phyloP scores from a whole-genome alignment of 495 filamentous ascomycete genomes.

The Cryomyces antarcticus region DNA sequence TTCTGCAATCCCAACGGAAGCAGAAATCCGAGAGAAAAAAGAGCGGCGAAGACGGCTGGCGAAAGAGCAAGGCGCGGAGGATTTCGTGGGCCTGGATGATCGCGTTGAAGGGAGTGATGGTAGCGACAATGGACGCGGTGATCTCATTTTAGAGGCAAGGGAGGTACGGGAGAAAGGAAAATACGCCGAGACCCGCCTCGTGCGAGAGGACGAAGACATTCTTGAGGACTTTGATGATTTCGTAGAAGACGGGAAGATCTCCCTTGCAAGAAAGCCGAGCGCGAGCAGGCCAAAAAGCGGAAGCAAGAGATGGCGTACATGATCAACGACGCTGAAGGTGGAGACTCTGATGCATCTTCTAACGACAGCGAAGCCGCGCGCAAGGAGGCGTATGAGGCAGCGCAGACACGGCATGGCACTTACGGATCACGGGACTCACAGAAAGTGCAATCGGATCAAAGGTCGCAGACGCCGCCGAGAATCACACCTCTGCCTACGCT shows the following conservation, averaged over 20 bases:
- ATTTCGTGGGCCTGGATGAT: slow-evolving; percentile 32
- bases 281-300: slow-evolving; percentile 44
- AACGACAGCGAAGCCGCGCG: slow-evolving; percentile 68
- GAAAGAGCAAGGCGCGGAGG: slow-evolving; percentile 36
- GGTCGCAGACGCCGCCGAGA: slow-evolving; percentile 30
- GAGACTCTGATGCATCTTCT: slow-evolving; percentile 26
- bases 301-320: slow-evolving; percentile 63
- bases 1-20: slow-evolving; percentile 51
- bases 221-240: slow-evolving; percentile 88
- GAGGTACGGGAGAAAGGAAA: slow-evolving; percentile 28
- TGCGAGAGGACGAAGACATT: slow-evolving; percentile 81
- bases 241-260: slow-evolving; percentile 62
- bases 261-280: slow-evolving; percentile 59
- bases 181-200: slow-evolving; percentile 49
- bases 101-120: slow-evolving; percentile 21
- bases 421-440: slow-evolving; percentile 23
- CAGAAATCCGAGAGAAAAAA: slow-evolving; percentile 88
- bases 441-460: slow-evolving; percentile 10
- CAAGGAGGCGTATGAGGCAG: slow-evolving; percentile 67
- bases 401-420: slow-evolving; percentile 57
- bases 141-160: not conserved
- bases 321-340: slow-evolving; percentile 60
- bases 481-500: slow-evolving; percentile 37
- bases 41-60: slow-evolving; percentile 62
- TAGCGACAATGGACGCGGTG: slow-evolving; percentile 14